Conservation (phyloP, 352 stramenopile species). For the Pythium phragmiticola region DNA sequence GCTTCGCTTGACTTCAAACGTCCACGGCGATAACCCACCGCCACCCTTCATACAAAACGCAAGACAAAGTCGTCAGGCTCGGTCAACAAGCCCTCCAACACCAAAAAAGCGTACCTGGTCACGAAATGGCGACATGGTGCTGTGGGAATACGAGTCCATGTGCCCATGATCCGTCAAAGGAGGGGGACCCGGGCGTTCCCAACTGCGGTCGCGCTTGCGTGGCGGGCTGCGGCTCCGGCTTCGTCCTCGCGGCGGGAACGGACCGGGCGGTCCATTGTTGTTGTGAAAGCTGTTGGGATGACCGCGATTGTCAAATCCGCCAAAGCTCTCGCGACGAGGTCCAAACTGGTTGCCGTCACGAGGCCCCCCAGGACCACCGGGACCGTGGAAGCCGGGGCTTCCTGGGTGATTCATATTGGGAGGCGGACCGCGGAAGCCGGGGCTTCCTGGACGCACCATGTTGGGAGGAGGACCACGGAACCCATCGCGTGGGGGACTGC, state of each 20-base stretch:
- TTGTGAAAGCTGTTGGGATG: constrained; percentile 9
- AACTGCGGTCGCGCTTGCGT: constrained; percentile 27
- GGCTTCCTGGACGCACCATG: constrained; percentile 9
- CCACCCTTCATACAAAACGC: constrained; percentile 14
- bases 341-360: constrained; percentile 5
- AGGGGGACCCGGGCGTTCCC: constrained; percentile 15
- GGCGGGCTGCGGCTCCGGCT: constrained; percentile 31
- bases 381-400: constrained; percentile 10
- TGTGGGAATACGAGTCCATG: constrained; percentile 8
- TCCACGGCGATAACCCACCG: constrained; percentile 27
- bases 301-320: constrained; percentile 18
- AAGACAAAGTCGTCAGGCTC: constrained; percentile 8
- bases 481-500: not conserved
- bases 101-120: not conserved
- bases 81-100: not conserved
- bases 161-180: not conserved
- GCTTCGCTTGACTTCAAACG: constrained; percentile 53
- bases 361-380: constrained; percentile 10
- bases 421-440: constrained; percentile 8
- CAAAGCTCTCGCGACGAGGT: constrained; percentile 16
- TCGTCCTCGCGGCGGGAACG: constrained; percentile 20
- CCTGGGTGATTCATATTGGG: constrained; percentile 4
- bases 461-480: constrained; percentile 4
- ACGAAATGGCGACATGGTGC: constrained; percentile 9
- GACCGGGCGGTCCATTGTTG: constrained; percentile 12